These are phyloP conservation scores for Dendrocalamus sinicus DNA, from an alignment of 176 grass and related monocot genomes.

Conservation along the genomic window DNA sequence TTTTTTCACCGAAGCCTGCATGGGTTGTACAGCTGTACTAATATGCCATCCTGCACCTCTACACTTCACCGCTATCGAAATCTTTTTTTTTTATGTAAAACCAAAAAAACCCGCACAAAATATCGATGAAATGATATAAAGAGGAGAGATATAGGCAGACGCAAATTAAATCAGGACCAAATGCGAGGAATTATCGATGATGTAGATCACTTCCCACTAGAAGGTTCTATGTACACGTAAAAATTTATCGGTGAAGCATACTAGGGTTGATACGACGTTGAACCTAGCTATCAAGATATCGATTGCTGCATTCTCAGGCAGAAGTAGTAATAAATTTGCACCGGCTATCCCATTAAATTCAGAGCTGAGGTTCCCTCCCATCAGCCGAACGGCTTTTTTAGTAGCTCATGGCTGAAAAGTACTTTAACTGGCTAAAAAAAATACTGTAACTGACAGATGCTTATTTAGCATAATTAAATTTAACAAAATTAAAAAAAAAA, in stretches of 20 bases:
- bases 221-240: neutral
- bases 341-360: conserved; percentile 2
- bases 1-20: neutral
- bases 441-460: too few species aligned
- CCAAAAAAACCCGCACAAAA: neutral
- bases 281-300: too few species aligned
- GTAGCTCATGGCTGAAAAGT: too few species aligned
- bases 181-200: neutral
- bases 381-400: too few species aligned
- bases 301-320: too few species aligned
- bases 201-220: neutral
- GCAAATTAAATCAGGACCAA: neutral
- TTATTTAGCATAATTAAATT: too few species aligned
- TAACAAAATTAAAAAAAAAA: too few species aligned
- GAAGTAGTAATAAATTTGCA: neutral
- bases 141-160: neutral
- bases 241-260: neutral
- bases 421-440: too few species aligned
- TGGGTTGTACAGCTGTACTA: neutral
- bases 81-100: neutral
- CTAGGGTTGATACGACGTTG: neutral
- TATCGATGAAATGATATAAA: neutral
- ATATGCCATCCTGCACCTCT: neutral
- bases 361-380: neutral
- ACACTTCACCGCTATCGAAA: neutral